These are phyloP conservation scores for Geranium incanum DNA, from an alignment of 441 rosid species.

Conservation along the genomic window DNA sequence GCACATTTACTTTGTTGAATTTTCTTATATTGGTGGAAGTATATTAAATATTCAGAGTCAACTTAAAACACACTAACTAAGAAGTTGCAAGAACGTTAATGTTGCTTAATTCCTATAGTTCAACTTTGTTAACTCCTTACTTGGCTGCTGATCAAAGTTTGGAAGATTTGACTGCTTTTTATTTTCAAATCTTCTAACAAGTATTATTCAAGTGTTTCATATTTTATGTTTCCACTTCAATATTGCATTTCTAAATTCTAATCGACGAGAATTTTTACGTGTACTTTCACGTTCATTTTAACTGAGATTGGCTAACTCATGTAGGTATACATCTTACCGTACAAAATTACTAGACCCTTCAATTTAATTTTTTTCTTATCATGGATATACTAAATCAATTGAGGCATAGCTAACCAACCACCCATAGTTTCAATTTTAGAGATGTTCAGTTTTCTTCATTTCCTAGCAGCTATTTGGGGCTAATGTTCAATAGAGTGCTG, in stretches of 20 bases:
- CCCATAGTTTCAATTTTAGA: not conserved
- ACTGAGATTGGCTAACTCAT: not conserved
- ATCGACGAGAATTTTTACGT: no score
- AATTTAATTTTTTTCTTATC: not conserved
- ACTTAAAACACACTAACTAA: not conserved
- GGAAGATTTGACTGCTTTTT: not conserved
- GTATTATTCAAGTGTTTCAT: no score
- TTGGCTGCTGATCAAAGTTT: no score
- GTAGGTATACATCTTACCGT: not conserved
- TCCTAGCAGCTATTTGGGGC: no score
- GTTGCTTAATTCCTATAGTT: not conserved
- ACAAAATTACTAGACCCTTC: not conserved
- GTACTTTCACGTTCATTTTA: no score
- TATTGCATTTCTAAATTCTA: no score
- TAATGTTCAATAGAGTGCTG: not conserved
- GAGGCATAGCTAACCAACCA: not conserved
- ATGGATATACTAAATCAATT: not conserved
- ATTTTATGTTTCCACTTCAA: no score
- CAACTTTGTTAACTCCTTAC: no score
- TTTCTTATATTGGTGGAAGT: not conserved
- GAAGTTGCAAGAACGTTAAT: not conserved
- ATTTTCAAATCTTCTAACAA: no score
- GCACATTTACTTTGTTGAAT: not conserved
- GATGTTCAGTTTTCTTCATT: not conserved
- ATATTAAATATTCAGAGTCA: not conserved